Evolutionary conservation across 1,139 yeast species (phyloP), one percentile per base, ranked within the genome.

Genomic region (Zygoascus meyerae): DNA sequence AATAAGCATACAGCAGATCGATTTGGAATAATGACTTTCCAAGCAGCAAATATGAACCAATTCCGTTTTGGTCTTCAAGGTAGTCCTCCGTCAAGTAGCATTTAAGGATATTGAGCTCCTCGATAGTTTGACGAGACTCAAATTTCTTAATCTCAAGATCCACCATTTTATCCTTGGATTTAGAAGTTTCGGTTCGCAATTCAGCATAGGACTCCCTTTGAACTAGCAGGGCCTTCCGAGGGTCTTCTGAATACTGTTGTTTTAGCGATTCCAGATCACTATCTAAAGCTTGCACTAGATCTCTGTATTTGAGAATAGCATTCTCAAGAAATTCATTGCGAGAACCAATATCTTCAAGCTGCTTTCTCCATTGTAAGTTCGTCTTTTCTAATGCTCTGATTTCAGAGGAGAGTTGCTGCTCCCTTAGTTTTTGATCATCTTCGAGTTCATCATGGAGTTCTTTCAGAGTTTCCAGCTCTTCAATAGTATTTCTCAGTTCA

Each of bases 361-460:
- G 53, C 14, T 39, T 49, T 44, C 62, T 64, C 45, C 68, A 70
- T 3, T 60, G 57, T 4, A 56, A 58, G 34, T 69, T 52, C 8
- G 63, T 56, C 1, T 54, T 49, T 45, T 68, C 66, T 10, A 76
- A 60, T 1, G 56, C 53, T 5, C 63, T 62, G n/a, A 82, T 65
- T 28, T 79, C 78, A 4, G 60, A 55, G 26, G 68, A 64, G 18
- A 82, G 67, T 43, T 80, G 83, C n/a, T 59, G 56, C 53, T 82
- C 87, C 1, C 79, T 70, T n/a, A 71, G 73, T 0, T 63, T 50
- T 51, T 79, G 85, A 42, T 70, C 70, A 11, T 71, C 74, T 50
- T 84, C 92, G n/a, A 86, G 66, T 52, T 81, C 82, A 46, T 71
- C 75, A 49, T 80, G 83, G 14, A 85, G 63, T 39, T 74, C 78